phyloP scores from a whole-genome alignment of 257 asterid genomes.

The Linaria vulgaris region DNA sequence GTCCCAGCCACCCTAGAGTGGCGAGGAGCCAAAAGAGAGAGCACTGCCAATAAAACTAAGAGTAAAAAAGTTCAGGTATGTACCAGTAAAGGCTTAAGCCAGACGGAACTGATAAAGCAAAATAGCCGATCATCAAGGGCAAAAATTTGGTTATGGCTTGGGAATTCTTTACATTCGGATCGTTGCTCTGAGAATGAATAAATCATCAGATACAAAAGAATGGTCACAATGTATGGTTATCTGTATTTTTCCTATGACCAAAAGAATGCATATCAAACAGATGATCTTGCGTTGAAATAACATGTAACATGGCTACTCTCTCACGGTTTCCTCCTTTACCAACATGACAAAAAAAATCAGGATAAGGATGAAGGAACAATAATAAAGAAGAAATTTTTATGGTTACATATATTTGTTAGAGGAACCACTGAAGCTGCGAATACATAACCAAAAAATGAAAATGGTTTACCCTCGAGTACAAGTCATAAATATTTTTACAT shows the following conservation, averaged over 20 bases:
- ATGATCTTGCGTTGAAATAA: neutral
- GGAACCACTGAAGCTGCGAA: conserved; percentile 11
- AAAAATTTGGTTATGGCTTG: conserved; percentile 85
- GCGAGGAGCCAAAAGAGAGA: conserved; percentile 9
- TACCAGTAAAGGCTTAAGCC: conserved; percentile 98
- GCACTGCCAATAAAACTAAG: neutral
- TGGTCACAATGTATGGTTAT: conserved; percentile 4
- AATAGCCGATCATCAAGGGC: conserved; percentile 93
- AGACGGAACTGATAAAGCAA: conserved; percentile 93
- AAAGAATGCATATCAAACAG: neutral
- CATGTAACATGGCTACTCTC: conserved; percentile 3
- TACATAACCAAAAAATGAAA: conserved; percentile 3
- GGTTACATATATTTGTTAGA: conserved; percentile 3
- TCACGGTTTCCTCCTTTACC: conserved; percentile 5
- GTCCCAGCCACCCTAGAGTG: neutral
- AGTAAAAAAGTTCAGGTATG: neutral
- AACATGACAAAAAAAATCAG: conserved; percentile 13
- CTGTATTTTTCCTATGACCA: neutral
- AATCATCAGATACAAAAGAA: conserved; percentile 11
- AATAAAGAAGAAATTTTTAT: conserved; percentile 9
- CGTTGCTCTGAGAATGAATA: conserved; percentile 64
- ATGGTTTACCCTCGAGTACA: conserved; percentile 7
- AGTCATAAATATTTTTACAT: conserved; percentile 5
- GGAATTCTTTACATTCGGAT: conserved; percentile 80
- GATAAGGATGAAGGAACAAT: conserved; percentile 8